Base-by-base conservation (phyloP, 2,329 filamentous ascomycete genomes). In the Ascochyta pisi region DNA sequence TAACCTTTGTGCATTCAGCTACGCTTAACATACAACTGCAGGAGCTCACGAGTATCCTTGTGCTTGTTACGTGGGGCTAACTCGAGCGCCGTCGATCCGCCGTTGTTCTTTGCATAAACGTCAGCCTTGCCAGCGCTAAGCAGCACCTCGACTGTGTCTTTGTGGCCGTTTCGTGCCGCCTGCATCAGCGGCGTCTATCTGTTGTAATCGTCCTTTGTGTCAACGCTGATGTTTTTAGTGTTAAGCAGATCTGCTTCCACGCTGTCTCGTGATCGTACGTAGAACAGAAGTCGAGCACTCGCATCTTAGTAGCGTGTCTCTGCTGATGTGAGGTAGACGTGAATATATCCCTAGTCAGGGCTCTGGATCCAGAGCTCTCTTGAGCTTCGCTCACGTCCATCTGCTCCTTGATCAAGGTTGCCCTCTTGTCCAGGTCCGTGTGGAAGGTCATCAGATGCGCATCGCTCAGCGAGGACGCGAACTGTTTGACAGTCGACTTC, bases 211-310 rank as follows among this genome's bases (percentile, higher is more conserved):
- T 16, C 16, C 16, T 16, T 16, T 16, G 16, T 16, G 16, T 16
- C 16, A 16, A 16, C 16, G 16, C 16, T 16, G 16, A 16, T 16
- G 16, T 16, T 16, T 16, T 16, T 16, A 16, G 16, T 16, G 16
- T 16, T 16, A 16, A 16, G 16, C 16, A 16, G 16, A 58, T 70
- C 33, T 78, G 71, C 53, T 79, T 81, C 78, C 79, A 81, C 0
- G 71, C 58, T 1, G 64, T 74, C 41, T 74, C 64, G 46, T 79
- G 67, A 40, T 81, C 69, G 41, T 79, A 80, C 1, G 48, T 72
- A 0, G 80, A 82, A 49, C 75, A 81, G 4, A 70, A 54, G 22
- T 79, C 67, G 2, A 82, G 70, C 1, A 78, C 41, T 6, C 63
- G 67, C 26, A 71, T 19, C 22, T 67, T 69, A 22, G 45, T 52